A percentile compares a stretch with the other conserved stretches of the same genome.
Evolutionary conservation across 2,329 filamentous ascomycete species (phyloP).

Genomic region (Scedosporium minutisporum): DNA sequence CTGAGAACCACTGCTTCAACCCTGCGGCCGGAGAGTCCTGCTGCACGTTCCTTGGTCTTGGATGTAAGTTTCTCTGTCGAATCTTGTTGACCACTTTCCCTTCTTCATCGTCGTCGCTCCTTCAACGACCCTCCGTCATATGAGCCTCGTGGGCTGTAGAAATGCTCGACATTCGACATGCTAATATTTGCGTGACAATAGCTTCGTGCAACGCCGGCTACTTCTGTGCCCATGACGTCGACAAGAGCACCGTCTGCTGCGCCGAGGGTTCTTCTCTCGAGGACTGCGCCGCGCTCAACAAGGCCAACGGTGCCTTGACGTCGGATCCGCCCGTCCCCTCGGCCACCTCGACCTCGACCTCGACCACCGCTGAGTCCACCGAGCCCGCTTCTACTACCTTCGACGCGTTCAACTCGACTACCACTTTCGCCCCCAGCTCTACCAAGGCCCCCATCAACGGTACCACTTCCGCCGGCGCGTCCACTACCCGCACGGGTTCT

Average conservation of each 20-base stretch:
- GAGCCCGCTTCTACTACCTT: conserved; percentile 21
- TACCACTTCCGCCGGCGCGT: background rate
- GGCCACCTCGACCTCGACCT: conserved; percentile 19
- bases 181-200: conserved; percentile 17
- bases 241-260: conserved; percentile 49
- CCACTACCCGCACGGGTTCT: background rate
- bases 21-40: conserved; percentile 40
- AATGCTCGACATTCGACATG: background rate
- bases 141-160: too few relatives aligned
- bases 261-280: conserved; percentile 42
- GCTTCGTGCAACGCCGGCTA: conserved; percentile 52
- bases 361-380: conserved; percentile 8
- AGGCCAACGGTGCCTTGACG: conserved; percentile 31
- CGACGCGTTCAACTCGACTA: conserved; percentile 12
- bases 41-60: conserved; percentile 42
- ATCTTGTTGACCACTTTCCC: background rate
- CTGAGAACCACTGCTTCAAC: conserved; percentile 49
- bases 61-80: conserved; percentile 37
- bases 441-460: conserved; percentile 1
- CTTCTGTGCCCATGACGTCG: conserved; percentile 49
- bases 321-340: conserved; percentile 22
- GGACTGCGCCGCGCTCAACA: conserved; percentile 44
- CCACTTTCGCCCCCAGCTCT: conserved; percentile 5
- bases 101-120: background rate
- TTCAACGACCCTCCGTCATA: background rate